A percentile compares a stretch with the other conserved stretches of the same genome.
Evolutionary conservation across 2,329 filamentous ascomycete genomes (phyloP).

Genomic region (Xylariales sp.): DNA sequence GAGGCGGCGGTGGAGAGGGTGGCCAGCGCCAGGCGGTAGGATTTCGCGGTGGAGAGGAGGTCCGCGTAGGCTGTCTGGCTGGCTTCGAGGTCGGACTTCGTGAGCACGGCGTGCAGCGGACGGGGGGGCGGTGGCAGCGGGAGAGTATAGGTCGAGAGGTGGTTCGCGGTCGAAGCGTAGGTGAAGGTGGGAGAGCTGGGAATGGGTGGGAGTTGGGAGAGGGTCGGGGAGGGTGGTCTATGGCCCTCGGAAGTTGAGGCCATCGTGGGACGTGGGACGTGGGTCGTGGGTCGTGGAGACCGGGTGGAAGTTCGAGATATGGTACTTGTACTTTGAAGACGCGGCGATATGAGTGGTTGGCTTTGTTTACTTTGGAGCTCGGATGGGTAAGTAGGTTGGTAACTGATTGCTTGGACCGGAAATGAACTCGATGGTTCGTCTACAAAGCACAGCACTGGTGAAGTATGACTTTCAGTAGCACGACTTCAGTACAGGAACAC

Average conservation of each 20-base stretch:
- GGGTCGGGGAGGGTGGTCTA: constrained; percentile 42
- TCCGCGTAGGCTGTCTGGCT: constrained; percentile 60
- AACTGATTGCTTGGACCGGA: no score
- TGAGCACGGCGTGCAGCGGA: constrained; percentile 54
- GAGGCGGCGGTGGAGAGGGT: constrained; percentile 57
- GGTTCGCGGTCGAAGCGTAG: constrained; percentile 58
- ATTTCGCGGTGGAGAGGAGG: constrained; percentile 57
- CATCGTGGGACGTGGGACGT: background rate
- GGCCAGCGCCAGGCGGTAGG: constrained; percentile 59
- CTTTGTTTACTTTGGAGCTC: constrained; percentile 10
- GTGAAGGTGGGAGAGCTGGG: constrained; percentile 61
- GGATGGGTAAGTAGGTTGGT: no score
- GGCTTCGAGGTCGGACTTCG: constrained; percentile 57
- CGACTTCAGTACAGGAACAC: no score
- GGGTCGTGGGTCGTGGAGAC: background rate
- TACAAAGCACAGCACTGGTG: no score
- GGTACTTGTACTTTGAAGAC: background rate
- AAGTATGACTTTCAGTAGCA: no score
- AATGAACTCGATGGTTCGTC: no score
- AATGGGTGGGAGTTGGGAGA: constrained; percentile 54
- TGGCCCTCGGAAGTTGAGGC: background rate
- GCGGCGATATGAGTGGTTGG: constrained; percentile 1
- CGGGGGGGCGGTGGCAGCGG: constrained; percentile 57
- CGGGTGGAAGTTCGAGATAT: background rate
- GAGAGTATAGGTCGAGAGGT: constrained; percentile 53